Conservation (phyloP, 2,329 filamentous ascomycete species). For the Bipolaris victoriae region DNA sequence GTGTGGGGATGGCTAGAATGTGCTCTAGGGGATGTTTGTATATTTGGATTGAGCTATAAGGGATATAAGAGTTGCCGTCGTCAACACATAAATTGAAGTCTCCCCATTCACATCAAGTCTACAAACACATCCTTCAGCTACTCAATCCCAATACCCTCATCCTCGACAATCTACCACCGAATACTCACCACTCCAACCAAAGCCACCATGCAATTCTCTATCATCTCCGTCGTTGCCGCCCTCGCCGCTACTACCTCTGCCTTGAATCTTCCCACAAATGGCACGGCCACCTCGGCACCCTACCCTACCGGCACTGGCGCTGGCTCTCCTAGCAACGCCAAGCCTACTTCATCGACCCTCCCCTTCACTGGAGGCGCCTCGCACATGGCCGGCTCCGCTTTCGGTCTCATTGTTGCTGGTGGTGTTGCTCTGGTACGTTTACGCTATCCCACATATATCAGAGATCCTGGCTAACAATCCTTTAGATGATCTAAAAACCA, state of each 20-base stretch:
- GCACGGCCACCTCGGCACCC: conserved; percentile 27
- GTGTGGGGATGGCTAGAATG: conserved; percentile 13
- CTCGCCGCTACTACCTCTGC: conserved; percentile 39
- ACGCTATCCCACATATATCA: not conserved
- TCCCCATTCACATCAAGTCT: too few relatives aligned
- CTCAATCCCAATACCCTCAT: not conserved
- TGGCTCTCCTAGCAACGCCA: conserved; percentile 20
- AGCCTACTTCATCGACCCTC: conserved; percentile 21
- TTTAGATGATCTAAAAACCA: conserved; percentile 18
- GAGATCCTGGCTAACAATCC: conserved; percentile 4
- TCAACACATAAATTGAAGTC: not conserved
- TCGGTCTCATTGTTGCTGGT: conserved; percentile 39
- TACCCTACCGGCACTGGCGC: conserved; percentile 37
- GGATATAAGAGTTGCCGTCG: conserved; percentile 15
- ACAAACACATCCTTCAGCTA: not conserved
- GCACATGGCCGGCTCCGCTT: conserved; percentile 32
- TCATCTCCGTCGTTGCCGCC: conserved; percentile 32
- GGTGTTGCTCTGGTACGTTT: conserved; percentile 41
- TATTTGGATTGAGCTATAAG: conserved; percentile 1
- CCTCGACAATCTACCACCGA: not conserved
- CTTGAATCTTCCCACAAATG: conserved; percentile 32
- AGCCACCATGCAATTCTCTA: conserved; percentile 42
- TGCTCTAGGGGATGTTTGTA: conserved; percentile 1
- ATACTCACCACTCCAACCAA: conserved; percentile 11
- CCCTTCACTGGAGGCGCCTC: conserved; percentile 40